Percentiles rank a stretch among this genome's conserved stretches.
phyloP scores from a whole-genome alignment of 345 rosid genomes.

The Rhizophora mangle region DNA sequence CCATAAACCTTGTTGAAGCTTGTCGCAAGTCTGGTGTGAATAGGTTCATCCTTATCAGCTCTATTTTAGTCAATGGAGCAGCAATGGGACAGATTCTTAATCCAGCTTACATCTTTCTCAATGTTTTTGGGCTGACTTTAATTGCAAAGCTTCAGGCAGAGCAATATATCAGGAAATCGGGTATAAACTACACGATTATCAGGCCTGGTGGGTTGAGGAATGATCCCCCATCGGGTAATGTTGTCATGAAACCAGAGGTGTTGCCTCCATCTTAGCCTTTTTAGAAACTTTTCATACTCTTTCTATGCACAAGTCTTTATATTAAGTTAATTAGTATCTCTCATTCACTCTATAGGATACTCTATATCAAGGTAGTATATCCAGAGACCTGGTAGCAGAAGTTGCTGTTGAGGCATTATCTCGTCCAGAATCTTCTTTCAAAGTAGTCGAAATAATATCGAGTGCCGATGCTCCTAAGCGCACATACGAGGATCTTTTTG shows the following conservation, averaged over 20 bases:
- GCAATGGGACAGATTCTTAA: conserved; percentile 91
- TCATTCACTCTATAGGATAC: conserved; percentile 48
- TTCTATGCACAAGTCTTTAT: not conserved
- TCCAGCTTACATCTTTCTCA: conserved; percentile 87
- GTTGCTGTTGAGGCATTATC: conserved; percentile 74
- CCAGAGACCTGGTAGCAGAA: conserved; percentile 82
- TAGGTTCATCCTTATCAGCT: conserved; percentile 75
- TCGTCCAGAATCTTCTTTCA: conserved; percentile 60
- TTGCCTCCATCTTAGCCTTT: not conserved
- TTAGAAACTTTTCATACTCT: conserved; percentile 2
- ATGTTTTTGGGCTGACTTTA: conserved; percentile 76
- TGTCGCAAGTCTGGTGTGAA: conserved; percentile 60
- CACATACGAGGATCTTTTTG: conserved; percentile 61
- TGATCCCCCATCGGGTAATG: conserved; percentile 73
- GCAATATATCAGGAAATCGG: conserved; percentile 64
- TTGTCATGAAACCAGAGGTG: conserved; percentile 91
- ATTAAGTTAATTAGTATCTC: not conserved
- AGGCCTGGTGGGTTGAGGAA: conserved; percentile 87
- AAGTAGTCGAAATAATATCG: conserved; percentile 79
- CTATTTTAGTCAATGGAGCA: conserved; percentile 89
- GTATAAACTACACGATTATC: conserved; percentile 75
- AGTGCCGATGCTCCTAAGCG: conserved; percentile 62
- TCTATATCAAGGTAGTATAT: conserved; percentile 67
- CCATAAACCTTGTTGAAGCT: conserved; percentile 81
- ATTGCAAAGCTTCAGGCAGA: conserved; percentile 94